Percentiles rank a stretch among this genome's conserved stretches.
Conservation (phyloP, 495 filamentous ascomycete species). For the Neurospora terricola region DNA sequence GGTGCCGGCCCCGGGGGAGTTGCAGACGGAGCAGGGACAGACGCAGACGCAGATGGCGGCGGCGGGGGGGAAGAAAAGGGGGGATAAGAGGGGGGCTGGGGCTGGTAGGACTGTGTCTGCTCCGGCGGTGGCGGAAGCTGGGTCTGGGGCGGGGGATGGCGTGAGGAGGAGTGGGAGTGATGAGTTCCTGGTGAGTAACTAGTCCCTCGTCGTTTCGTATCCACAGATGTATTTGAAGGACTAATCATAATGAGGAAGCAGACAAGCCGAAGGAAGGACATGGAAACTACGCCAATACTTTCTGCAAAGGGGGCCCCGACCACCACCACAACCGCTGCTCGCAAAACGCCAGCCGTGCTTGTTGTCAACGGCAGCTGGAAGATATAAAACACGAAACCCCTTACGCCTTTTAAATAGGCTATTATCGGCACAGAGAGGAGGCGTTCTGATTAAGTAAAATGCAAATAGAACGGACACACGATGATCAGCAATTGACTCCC, state of each 20-base stretch:
- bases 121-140: background rate
- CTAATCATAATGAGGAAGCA: background rate
- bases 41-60: too few species aligned
- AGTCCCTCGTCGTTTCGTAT: background rate
- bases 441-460: background rate
- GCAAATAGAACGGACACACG: background rate
- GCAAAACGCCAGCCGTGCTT: background rate
- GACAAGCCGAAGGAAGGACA: background rate
- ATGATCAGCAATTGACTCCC: background rate
- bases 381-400: background rate
- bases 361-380: background rate
- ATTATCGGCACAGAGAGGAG: background rate
- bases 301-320: too few species aligned
- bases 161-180: background rate
- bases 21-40: background rate
- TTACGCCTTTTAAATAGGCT: background rate
- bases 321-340: background rate
- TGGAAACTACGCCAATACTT: too few species aligned
- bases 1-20: background rate
- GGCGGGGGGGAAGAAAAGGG: background rate
- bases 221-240: background rate
- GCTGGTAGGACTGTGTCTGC: background rate
- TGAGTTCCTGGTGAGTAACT: background rate
- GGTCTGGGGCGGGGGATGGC: background rate
- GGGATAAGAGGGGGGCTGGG: background rate